Evolutionary conservation across 2,329 filamentous ascomycete species (phyloP), one percentile per base, ranked within the genome.

Genomic region (Phialemoniopsis sp.): DNA sequence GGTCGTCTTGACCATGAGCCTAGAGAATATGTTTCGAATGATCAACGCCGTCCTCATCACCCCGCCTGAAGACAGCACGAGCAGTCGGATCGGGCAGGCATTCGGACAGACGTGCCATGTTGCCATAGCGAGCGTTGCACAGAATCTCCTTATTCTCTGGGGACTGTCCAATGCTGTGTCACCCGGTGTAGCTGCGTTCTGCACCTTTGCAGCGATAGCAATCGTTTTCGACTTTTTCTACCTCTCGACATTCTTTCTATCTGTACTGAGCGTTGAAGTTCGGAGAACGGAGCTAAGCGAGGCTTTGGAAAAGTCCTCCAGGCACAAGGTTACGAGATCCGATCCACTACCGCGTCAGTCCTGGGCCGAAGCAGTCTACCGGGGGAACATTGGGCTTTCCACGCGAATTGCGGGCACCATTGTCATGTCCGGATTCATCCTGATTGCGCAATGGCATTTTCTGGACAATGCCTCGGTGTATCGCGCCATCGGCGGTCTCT

Each of bases 201-300:
- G 87, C 60, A 76, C 76, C 2, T 91, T 90, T 57, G 81, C 83
- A 4, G 82, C 82, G 3, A 77, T 90, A 37, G 87, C 86, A 1
- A 77, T 88, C 13, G 62, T 85, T 1, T 84, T 90, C 51, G 87
- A 91, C 58, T 85, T 86, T 45, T 80, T 89, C 52, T 89, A 86
- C 52, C 70, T 89, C 16, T 74, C 87, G 8, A 90, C 86, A 0
- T 90, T 89, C 62, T 90, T 91, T 53, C 69, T 89, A 4, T 80
- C 86, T 2, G 85, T 91, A 12, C 67, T 91, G 17, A 89, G 85
- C 52, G 81, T 91, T 32, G 87, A 91, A 56, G 85, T 91, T 9
- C 77, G 82, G 16, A 74, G 87, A 48, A 79, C 85, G 41, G 87
- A 91, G 62, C 72, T 91, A 0, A 80, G 81, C 48, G 86, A 91